These are phyloP conservation scores for Candida insectalens DNA, from an alignment of 805 yeast genomes.

Conservation along the genomic window DNA sequence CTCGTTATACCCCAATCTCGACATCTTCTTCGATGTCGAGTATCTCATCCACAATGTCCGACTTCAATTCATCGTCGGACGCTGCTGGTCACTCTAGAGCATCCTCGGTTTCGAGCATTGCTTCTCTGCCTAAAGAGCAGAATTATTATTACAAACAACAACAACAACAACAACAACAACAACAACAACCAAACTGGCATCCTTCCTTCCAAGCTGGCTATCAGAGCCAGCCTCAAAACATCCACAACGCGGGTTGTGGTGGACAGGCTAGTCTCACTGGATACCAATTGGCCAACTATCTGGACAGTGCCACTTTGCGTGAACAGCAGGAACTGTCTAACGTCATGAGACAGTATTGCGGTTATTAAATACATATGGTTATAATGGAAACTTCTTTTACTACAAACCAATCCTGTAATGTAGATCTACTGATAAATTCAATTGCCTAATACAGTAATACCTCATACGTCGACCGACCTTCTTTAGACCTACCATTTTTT, in stretches of 20 bases:
- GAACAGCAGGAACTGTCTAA: slow-evolving; percentile 25
- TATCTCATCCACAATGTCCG: neutral
- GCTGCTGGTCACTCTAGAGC: slow-evolving; percentile 17
- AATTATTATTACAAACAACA: slow-evolving; percentile 5
- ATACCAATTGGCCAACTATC: slow-evolving; percentile 9
- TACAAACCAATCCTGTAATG: too few species aligned
- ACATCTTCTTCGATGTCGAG: slow-evolving; percentile 1
- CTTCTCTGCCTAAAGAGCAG: slow-evolving; percentile 5
- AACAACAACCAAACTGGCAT: neutral
- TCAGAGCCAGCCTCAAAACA: neutral
- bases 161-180: slow-evolving; percentile 2
- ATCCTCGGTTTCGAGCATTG: slow-evolving; percentile 21
- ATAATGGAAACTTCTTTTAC: too few species aligned
- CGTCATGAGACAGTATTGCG: slow-evolving; percentile 25
- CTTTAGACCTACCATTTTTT: too few species aligned
- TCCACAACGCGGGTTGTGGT: slow-evolving; percentile 2
- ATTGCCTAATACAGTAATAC: too few species aligned
- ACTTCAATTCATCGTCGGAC: neutral
- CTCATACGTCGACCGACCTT: too few species aligned
- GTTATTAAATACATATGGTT: slow-evolving; percentile 6
- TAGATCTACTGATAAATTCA: too few species aligned
- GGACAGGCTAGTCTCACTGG: neutral
- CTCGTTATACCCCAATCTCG: neutral
- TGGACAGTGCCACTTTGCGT: slow-evolving; percentile 23
- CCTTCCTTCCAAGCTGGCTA: neutral